Conservation (phyloP, 371 early-diverging fungal species). For the Funneliformis caledonium region DNA sequence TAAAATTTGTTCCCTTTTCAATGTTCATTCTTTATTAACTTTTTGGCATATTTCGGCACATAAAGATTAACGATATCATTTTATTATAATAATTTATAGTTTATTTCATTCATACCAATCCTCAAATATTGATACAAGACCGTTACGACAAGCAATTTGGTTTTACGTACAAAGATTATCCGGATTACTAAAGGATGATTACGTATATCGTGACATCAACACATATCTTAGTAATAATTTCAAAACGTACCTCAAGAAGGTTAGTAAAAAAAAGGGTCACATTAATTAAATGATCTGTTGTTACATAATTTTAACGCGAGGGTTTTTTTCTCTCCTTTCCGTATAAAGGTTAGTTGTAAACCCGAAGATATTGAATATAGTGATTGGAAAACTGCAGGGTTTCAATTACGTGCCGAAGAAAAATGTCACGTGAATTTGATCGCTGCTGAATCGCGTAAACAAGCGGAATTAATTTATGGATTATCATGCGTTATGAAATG, state of each 20-base stretch:
- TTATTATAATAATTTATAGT: not conserved
- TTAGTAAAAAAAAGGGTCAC: conserved; percentile 15
- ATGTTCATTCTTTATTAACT: not conserved
- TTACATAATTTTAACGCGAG: not conserved
- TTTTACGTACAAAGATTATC: conserved; percentile 62
- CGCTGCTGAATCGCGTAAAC: conserved; percentile 65
- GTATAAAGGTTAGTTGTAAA: conserved; percentile 42
- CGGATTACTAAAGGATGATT: conserved; percentile 69
- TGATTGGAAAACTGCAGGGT: conserved; percentile 65
- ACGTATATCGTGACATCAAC: conserved; percentile 58
- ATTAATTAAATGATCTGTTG: not conserved
- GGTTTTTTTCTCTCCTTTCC: not conserved
- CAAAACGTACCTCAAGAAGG: conserved; percentile 56
- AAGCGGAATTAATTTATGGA: conserved; percentile 64
- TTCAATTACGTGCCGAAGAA: conserved; percentile 66
- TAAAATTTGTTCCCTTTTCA: not conserved
- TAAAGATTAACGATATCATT: too few species aligned
- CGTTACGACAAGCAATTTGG: conserved; percentile 69
- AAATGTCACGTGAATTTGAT: conserved; percentile 70
- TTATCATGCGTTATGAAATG: conserved; percentile 49
- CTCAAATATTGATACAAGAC: conserved; percentile 59
- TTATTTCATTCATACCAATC: conserved; percentile 6
- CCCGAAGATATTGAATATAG: conserved; percentile 53
- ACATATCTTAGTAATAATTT: conserved; percentile 56
- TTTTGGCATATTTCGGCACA: too few species aligned